A percentile compares a stretch with the other conserved stretches of the same genome.
phyloP scores from a whole-genome alignment of 202 grass and related monocot genomes.

The Carex arenaria region DNA sequence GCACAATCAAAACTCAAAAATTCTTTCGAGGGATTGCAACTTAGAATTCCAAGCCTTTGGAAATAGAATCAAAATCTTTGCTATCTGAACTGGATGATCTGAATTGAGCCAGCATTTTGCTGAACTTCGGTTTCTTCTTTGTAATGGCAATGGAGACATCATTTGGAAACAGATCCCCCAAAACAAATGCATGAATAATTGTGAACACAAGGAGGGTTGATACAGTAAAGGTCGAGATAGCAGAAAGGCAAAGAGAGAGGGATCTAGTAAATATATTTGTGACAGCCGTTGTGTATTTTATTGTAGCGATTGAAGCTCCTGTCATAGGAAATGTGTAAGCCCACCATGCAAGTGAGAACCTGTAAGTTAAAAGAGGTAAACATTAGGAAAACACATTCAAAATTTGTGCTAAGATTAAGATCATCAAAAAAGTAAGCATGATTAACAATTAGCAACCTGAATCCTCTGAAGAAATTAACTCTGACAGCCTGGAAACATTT shows the following conservation, averaged over 20 bases:
- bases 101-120: slow-evolving; percentile 67
- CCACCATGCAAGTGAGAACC: slow-evolving; percentile 96
- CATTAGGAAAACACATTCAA: background rate
- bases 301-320: slow-evolving; percentile 53
- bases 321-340: slow-evolving; percentile 97
- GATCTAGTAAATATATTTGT: slow-evolving; percentile 52
- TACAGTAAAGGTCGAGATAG: slow-evolving; percentile 64
- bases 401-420: background rate
- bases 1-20: background rate
- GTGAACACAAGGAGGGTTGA: slow-evolving; percentile 64
- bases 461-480: slow-evolving; percentile 81
- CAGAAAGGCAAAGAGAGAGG: slow-evolving; percentile 59
- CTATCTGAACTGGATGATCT: slow-evolving; percentile 68
- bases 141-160: slow-evolving; percentile 94
- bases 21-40: background rate
- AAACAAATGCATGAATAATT: slow-evolving; percentile 72
- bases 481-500: slow-evolving; percentile 47
- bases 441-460: slow-evolving; percentile 30
- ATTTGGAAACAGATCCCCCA: slow-evolving; percentile 78
- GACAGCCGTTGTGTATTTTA: slow-evolving; percentile 59
- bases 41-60: slow-evolving; percentile 27
- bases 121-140: slow-evolving; percentile 62
- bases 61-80: slow-evolving; percentile 56
- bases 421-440: background rate
- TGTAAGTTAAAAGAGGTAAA: background rate